These are phyloP conservation scores for Westerdykella ornata DNA, from an alignment of 2,329 filamentous ascomycete species.

Conservation along the genomic window DNA sequence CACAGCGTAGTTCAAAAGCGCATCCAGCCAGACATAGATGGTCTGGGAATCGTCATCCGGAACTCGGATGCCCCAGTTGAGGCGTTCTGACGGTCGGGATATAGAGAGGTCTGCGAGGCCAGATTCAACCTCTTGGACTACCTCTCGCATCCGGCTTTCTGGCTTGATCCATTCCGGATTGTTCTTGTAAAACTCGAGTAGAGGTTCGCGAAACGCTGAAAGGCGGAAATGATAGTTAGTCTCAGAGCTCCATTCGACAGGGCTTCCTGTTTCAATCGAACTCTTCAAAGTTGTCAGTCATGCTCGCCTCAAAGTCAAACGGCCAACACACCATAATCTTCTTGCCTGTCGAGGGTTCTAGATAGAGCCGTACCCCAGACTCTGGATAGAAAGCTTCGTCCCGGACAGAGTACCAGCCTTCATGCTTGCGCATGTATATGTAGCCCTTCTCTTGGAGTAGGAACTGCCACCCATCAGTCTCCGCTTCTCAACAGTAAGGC, in stretches of 20 bases:
- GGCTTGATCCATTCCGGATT: constrained; percentile 77
- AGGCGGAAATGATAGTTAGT: constrained; percentile 92
- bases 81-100: constrained; percentile 68
- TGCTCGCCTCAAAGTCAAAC: background rate
- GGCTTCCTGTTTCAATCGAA: constrained; percentile 79
- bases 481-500: background rate
- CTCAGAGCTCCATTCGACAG: constrained; percentile 92
- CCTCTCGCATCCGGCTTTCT: constrained; percentile 63
- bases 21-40: constrained; percentile 97
- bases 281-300: constrained; percentile 37
- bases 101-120: constrained; percentile 83
- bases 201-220: constrained; percentile 68
- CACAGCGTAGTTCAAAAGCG: constrained; percentile 87
- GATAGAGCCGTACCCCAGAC: constrained; percentile 61
- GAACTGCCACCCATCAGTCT: constrained; percentile 40
- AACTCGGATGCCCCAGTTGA: constrained; percentile 84
- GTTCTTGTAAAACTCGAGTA: constrained; percentile 71
- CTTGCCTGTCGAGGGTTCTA: constrained; percentile 73
- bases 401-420: constrained; percentile 94
- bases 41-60: constrained; percentile 80
- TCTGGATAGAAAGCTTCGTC: constrained; percentile 95
- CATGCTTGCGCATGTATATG: constrained; percentile 78
- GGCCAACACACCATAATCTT: constrained; percentile 60
- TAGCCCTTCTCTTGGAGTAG: constrained; percentile 67
- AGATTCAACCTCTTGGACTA: constrained; percentile 67